Base-by-base conservation (phyloP, 495 filamentous ascomycete genomes). In the Neurospora hispaniola region DNA sequence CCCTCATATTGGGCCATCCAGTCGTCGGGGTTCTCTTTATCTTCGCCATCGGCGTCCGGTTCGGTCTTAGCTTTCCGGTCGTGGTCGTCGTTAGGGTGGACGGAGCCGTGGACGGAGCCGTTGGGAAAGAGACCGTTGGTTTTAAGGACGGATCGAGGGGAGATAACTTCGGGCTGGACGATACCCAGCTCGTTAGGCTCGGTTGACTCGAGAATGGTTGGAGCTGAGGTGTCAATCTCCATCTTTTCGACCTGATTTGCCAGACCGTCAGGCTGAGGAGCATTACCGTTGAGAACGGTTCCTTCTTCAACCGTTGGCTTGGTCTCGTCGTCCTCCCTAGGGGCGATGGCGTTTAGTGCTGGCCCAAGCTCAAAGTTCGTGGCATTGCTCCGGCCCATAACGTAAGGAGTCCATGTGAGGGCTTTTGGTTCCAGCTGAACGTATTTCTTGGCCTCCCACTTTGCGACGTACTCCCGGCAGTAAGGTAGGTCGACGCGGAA, bases 351-450 rank as follows among this genome's bases (percentile, higher is more conserved):
- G 73, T 92, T 94, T 40, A 98, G 77, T n/a, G 91, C 88, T 68
- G 91, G 90, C 62, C 89, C 90, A 54, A 94, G 88, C 78, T 98
- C 92, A 79, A 95, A 94, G 73, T 93, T 91, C 0, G 89, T 90
- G n/a, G 90, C 88, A 71, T 93, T 94, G 78, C 88, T 90, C 70
- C 92, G 88, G 31, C 95, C 94, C 93, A 97, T 98, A 71, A 99
- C 89, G 80, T 96, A 99, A 14, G 96, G 96, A n/a, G 93, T 97
- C 96, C 96, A 99, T 4, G 94, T 90, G 44, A 99, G 86, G 11
- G 89, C 89, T 72, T 90, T 88, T 3, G 90, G 89, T 76, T 97
- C 94, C 44, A 99, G 88, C 73, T 89, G 92, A 18, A 96, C 90
- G 75, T 97, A 95, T 8, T 89, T 88, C 79, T 97, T 97, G 70